Base-by-base conservation (phyloP, 305 asterid species). In the Solanum chacoense region DNA sequence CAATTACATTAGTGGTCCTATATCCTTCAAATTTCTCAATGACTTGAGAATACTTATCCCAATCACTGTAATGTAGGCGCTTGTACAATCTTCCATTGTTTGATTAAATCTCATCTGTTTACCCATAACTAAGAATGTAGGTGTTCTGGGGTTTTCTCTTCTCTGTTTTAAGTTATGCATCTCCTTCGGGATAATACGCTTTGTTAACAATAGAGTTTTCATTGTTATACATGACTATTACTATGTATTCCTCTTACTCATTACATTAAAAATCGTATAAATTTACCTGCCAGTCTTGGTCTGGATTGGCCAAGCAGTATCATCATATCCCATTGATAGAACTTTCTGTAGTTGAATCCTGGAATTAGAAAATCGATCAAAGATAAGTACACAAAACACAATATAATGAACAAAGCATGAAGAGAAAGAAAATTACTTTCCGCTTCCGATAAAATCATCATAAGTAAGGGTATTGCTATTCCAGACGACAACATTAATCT, bases 281-380 rank as follows among this genome's bases (percentile, higher is more conserved):
- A 31, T 29, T 83, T 83, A 83, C 99, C 96, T 96, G 91, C 98
- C 98, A 24, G 91, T 93, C 91, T 96, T 97, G 84, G 96, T 94
- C 88, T 94, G 98, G 26, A 97, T 91, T 86, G 99, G 91, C 99
- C 99, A 97, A 9, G 95, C 37, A 88, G 93, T 88, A 89, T 96
- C 99, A 32, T 96, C 99, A 38, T 85, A 97, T 87, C 98, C 98
- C 87, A 94, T 94, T 32, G 97, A 94, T 11, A 97, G 90, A 91
- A 95, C 99, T 91, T 94, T 97, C 89, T 93, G 96, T 89, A 97
- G 91, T 89, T 91, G 98, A 94, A 97, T 78, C 97, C 99, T 97
- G 71, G 42, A 90, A 71, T 89, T 42, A 78, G 42, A 90, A 89
- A 88, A 88, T 72, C 78, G 91, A 91, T 71, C 40, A 89, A 86